Conservation (phyloP, 2,329 filamentous ascomycete genomes). For the Pochonia chlamydosporia region DNA sequence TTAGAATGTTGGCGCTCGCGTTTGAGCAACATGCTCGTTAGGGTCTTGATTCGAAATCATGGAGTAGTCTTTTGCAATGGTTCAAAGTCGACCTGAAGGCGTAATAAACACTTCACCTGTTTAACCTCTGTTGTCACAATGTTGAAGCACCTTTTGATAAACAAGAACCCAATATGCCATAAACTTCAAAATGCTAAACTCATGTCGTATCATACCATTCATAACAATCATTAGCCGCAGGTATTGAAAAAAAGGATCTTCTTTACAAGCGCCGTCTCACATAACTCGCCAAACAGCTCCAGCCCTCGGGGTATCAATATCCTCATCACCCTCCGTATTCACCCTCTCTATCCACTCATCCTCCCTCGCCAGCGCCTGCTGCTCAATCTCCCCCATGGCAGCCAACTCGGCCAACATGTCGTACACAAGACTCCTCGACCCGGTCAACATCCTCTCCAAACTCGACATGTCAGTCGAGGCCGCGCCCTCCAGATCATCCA, state of each 20-base stretch:
- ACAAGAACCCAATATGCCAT: too few relatives aligned
- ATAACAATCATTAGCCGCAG: too few relatives aligned
- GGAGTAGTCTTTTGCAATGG: neutral
- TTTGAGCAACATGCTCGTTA: neutral
- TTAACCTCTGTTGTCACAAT: too few relatives aligned
- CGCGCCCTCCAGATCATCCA: conserved; percentile 22
- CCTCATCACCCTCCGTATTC: conserved; percentile 38
- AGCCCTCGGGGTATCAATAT: conserved; percentile 28
- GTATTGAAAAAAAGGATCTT: neutral
- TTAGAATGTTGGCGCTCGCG: neutral
- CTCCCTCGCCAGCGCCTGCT: conserved; percentile 50
- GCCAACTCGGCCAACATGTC: conserved; percentile 58
- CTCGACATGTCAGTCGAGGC: conserved; percentile 22
- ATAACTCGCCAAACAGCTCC: conserved; percentile 44
- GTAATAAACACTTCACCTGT: neutral
- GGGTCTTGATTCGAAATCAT: neutral
- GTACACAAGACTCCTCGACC: conserved; percentile 41
- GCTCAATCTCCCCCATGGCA: conserved; percentile 57
- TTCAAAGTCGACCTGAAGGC: neutral
- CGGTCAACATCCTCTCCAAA: conserved; percentile 41
- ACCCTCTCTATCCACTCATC: conserved; percentile 52
- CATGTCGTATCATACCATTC: too few relatives aligned
- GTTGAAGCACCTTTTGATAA: too few relatives aligned
- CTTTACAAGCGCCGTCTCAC: conserved; percentile 9
- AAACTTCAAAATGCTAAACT: too few relatives aligned